These are phyloP conservation scores for Globisporangium irregulare DNA, from an alignment of 352 stramenopile species.

Conservation along the genomic window DNA sequence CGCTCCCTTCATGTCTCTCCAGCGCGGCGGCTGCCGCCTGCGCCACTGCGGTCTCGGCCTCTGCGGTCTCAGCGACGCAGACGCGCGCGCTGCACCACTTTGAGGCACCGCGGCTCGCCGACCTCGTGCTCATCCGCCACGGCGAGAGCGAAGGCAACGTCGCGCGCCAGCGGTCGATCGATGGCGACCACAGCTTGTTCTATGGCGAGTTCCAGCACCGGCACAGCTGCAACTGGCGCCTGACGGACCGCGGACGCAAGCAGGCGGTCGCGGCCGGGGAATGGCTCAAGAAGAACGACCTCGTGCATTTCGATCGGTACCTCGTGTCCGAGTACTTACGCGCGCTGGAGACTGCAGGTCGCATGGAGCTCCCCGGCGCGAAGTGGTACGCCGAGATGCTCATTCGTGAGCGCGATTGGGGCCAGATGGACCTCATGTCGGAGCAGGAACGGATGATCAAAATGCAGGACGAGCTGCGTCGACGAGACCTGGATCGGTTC, in stretches of 20 bases:
- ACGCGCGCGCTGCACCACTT: constrained; percentile 23
- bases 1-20: constrained; percentile 11
- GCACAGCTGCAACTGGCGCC: constrained; percentile 86
- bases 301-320: constrained; percentile 81
- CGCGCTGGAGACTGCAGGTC: constrained; percentile 82
- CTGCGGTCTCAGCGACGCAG: neutral
- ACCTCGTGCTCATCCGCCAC: constrained; percentile 87
- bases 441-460: constrained; percentile 84
- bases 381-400: constrained; percentile 89
- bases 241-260: constrained; percentile 77
- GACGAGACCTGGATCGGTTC: constrained; percentile 80
- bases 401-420: constrained; percentile 87
- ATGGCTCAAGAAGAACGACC: constrained; percentile 77
- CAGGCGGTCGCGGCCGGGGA: constrained; percentile 75
- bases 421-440: constrained; percentile 89
- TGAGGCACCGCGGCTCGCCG: constrained; percentile 55
- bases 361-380: constrained; percentile 65
- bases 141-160: constrained; percentile 89
- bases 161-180: constrained; percentile 74
- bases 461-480: constrained; percentile 86
- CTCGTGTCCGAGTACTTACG: constrained; percentile 87
- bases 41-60: neutral
- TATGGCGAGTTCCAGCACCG: constrained; percentile 86
- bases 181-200: constrained; percentile 84
- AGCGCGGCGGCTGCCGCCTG: neutral